Base-by-base conservation (phyloP, 345 rosid species). In the Lumnitzera littorea region DNA sequence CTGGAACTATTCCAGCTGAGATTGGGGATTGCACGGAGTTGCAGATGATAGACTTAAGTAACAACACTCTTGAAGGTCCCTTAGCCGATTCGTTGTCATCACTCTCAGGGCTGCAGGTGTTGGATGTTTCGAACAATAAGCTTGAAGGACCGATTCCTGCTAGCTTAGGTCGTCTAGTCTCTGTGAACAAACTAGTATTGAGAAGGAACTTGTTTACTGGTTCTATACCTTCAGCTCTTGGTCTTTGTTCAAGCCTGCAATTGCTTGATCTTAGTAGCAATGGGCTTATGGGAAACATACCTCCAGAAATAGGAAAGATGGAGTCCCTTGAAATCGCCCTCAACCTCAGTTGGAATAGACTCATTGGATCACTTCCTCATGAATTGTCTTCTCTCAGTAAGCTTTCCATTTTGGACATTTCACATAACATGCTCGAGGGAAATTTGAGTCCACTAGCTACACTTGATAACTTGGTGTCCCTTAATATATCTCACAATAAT, bases 211-310 rank as follows among this genome's bases (percentile, higher is more conserved):
- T 67, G 14, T 76, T 94, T 69, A 80, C 96, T 0, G 99, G 99
- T 13, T 67, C 70, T 0, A 82, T 94, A 57, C 97, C 97, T 60
- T 58, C 80, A 8, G 81, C 91, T 5, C 73, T 88, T 65, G 89
- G 96, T 48, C 70, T 74, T 48, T 90, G 91, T 53, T 84, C 80
- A n/a, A 79, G 91, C 60, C 90, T 90, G 41, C 96, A 94, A 56
- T 70, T 94, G 72, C 97, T 94, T 56, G 99, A 90, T 71, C 95
- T 94, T 0, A 72, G 96, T 69, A 77, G 80, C 83, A 94, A 94
- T 60, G 77, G 73, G 74, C 89, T 94, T 64, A 69, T 68, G 3
- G 91, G 91, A 52, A 76, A 65, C 60, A 82, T 94, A 25, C 99
- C 99, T 23, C 47, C 73, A 47, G 91, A 85, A 65, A 74, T 94